Evolutionary conservation across 495 filamentous ascomycete genomes (phyloP).

Genomic region (Aspergillus heteromorphus): DNA sequence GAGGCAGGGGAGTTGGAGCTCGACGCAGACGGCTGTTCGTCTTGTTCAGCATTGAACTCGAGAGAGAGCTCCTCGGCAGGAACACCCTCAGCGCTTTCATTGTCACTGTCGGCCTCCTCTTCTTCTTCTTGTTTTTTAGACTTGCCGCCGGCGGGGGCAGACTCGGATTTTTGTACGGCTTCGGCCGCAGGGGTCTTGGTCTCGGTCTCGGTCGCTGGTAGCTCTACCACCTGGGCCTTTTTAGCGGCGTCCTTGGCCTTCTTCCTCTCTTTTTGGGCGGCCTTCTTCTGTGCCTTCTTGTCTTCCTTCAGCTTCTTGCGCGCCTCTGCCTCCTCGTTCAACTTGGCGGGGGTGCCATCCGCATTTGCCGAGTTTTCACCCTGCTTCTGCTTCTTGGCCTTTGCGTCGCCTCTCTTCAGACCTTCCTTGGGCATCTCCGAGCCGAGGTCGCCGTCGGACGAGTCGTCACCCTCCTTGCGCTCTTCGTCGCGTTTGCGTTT

Average conservation of each 20-base stretch:
- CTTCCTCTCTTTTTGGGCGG: slow-evolving; percentile 43
- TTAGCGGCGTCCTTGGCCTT: slow-evolving; percentile 44
- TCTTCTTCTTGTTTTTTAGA: slow-evolving; percentile 15
- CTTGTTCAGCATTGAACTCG: slow-evolving; percentile 34
- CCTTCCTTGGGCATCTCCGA: slow-evolving; percentile 40
- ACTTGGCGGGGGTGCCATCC: slow-evolving; percentile 19
- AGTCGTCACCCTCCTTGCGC: slow-evolving; percentile 24
- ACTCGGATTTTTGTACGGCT: slow-evolving; percentile 6
- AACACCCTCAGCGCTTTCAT: slow-evolving; percentile 30
- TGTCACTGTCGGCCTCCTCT: slow-evolving; percentile 27
- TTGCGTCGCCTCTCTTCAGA: slow-evolving; percentile 30
- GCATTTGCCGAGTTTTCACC: slow-evolving; percentile 25
- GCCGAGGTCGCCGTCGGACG: slow-evolving; percentile 39
- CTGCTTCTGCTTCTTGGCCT: slow-evolving; percentile 36
- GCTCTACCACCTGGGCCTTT: slow-evolving; percentile 38
- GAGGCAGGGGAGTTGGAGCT: slow-evolving; percentile 55
- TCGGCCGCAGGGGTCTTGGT: slow-evolving; percentile 13
- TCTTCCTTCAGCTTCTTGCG: slow-evolving; percentile 40
- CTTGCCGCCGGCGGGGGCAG: slow-evolving; percentile 31
- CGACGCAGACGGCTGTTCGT: slow-evolving; percentile 46
- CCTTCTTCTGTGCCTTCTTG: slow-evolving; percentile 48
- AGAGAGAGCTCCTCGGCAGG: slow-evolving; percentile 39
- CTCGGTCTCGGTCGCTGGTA: slow-evolving; percentile 26
- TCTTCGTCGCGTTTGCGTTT: slow-evolving; percentile 63
- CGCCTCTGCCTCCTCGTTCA: slow-evolving; percentile 30